Base-by-base conservation (phyloP, 2,329 filamentous ascomycete genomes). In the Sarocladium oryzae region DNA sequence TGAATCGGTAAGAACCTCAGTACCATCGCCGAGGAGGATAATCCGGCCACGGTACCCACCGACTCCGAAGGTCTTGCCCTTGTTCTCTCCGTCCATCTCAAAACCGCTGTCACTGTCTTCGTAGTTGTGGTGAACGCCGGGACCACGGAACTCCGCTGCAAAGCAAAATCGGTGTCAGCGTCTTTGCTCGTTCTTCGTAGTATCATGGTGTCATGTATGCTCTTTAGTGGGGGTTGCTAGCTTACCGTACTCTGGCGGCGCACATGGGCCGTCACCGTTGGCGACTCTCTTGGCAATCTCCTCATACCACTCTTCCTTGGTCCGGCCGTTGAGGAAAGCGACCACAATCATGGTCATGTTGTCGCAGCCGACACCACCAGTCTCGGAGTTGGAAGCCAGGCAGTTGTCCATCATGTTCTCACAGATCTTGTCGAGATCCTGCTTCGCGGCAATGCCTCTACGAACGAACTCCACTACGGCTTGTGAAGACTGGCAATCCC, bases 371-470 rank as follows among this genome's bases (percentile, higher is more conserved):
- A 99, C 92, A 56, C 93, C 93, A 51, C 93, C 93, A 28, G 92
- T 96, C 73, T 99, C 93, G 59, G 91, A 96, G 79, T 95, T 97
- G 55, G 91, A 95, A 36, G 93, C 91, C 58, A 99, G 78, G 67
- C 93, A 99, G 75, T 97, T 99, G 76, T 99, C 92, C 93, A 99
- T 99, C 89, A 99, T 96, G 75, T 99, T 99, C 73, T 99, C 93
- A 70, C 92, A 97, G 63, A 99, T 97, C 67, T 88, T 88, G 52
- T 91, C 84, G 49, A 99, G 81, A 48, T 95, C 88, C 72, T 99
- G 93, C 76, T 96, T 96, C 49, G 91, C 91, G 48, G 90, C 92
- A 68, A 99, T 96, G 52, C 93, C 93, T 65, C 93, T 86, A 67
- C 93, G 83, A 57, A 97, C 93, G 66, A 99, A 99, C 70, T 99